phyloP scores from a whole-genome alignment of 495 filamentous ascomycete species.

The Letharia lupina region DNA sequence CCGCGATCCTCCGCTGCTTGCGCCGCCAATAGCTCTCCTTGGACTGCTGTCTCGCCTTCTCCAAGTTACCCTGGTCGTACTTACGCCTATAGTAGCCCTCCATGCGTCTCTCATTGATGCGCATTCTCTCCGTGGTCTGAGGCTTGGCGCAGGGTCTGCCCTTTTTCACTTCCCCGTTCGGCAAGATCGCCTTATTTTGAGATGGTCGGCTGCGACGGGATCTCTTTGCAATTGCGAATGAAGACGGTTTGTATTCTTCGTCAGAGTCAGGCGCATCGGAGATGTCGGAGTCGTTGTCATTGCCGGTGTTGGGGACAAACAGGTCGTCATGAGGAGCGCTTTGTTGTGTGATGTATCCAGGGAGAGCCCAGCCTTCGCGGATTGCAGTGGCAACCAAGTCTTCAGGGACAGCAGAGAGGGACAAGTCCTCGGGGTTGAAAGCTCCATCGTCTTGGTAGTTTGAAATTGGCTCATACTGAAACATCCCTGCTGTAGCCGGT shows the following conservation, averaged over 20 bases:
- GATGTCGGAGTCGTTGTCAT: background rate
- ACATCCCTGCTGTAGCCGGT: background rate
- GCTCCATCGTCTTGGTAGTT: background rate
- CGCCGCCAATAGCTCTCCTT: background rate
- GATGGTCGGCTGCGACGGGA: background rate
- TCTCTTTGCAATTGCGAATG: background rate
- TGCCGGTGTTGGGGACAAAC: background rate
- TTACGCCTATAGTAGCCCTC: slow-evolving; percentile 2
- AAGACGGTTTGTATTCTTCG: background rate
- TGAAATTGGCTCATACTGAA: background rate
- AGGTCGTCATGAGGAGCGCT: background rate
- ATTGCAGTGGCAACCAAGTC: background rate
- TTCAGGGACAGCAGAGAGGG: background rate
- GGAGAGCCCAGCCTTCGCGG: background rate
- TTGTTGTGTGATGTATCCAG: background rate
- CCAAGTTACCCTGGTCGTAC: background rate
- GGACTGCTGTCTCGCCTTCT: background rate
- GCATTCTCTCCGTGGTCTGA: background rate
- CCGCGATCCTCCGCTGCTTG: background rate
- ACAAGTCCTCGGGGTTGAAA: background rate
- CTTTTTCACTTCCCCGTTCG: background rate
- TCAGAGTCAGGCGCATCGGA: background rate
- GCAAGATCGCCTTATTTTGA: background rate
- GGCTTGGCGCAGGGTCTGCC: slow-evolving; percentile 1
- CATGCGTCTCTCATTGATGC: slow-evolving; percentile 3